These are phyloP conservation scores for Trichoderma simmonsii DNA, from an alignment of 2,329 filamentous ascomycete genomes.

Conservation along the genomic window DNA sequence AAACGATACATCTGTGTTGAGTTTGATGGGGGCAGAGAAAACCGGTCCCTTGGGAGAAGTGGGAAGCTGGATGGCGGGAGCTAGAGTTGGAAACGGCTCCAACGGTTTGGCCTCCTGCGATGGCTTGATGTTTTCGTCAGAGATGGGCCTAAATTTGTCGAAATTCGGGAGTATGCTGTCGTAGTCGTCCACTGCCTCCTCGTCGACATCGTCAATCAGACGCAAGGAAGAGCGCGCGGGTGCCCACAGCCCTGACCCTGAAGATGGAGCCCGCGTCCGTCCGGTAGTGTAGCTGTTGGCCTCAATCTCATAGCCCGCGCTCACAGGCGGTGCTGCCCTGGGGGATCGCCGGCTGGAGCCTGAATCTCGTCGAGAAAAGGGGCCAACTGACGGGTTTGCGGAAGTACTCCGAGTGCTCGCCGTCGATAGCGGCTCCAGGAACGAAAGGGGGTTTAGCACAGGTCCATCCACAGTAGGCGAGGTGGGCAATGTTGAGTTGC, in stretches of 20 bases:
- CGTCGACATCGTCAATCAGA: constrained; percentile 44
- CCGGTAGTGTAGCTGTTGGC: neutral
- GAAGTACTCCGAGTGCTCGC: constrained; percentile 44
- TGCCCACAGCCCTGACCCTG: constrained; percentile 35
- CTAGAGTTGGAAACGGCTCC: neutral
- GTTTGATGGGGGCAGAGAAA: constrained; percentile 36
- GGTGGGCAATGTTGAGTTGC: constrained; percentile 31
- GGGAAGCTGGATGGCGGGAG: neutral
- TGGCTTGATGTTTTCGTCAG: neutral
- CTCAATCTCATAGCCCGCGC: constrained; percentile 22
- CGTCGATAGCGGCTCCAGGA: constrained; percentile 42
- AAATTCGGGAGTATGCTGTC: constrained; percentile 53
- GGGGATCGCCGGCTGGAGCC: constrained; percentile 27
- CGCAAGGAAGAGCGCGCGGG: constrained; percentile 41
- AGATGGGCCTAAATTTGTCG: constrained; percentile 34
- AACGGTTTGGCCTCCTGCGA: neutral
- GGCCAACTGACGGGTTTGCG: constrained; percentile 36
- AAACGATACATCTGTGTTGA: constrained; percentile 32
- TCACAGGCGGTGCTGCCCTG: constrained; percentile 23
- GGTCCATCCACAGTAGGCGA: constrained; percentile 16
- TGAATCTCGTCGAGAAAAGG: constrained; percentile 31
- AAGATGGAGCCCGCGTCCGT: constrained; percentile 22
- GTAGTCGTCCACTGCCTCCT: constrained; percentile 44
- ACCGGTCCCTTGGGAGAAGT: constrained; percentile 28
- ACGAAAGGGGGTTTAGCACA: constrained; percentile 37